Evolutionary conservation across 2,329 filamentous ascomycete genomes (phyloP).

Genomic region (Cordyceps sp.): DNA sequence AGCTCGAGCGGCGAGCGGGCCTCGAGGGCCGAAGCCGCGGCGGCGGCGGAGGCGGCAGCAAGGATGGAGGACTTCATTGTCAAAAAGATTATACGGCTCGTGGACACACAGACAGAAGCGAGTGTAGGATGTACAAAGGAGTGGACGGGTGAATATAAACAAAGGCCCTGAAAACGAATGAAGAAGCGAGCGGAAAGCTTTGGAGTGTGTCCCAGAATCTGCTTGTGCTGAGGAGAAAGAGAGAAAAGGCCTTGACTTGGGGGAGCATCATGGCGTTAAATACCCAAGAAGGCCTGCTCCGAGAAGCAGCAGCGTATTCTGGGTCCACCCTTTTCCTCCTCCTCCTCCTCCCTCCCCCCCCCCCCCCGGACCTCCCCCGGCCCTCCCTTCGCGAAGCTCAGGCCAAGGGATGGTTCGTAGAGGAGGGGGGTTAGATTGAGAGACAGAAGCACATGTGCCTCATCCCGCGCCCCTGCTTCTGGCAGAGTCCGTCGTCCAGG

Average conservation of each 20-base stretch:
- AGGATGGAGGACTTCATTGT: conserved; percentile 10
- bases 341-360: neutral
- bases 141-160: conserved; percentile 6
- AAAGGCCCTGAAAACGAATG: conserved; percentile 6
- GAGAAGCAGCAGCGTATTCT: neutral
- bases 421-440: neutral
- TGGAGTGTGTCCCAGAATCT: conserved; percentile 2
- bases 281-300: too few species aligned
- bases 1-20: conserved; percentile 5
- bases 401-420: conserved; percentile 2
- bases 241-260: neutral
- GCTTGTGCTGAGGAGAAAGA: conserved; percentile 3
- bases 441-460: neutral
- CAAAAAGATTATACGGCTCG: neutral
- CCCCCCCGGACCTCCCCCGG: neutral
- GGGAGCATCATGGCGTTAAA: conserved; percentile 7
- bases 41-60: conserved; percentile 6
- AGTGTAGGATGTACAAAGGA: conserved; percentile 5
- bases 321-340: neutral
- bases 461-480: conserved; percentile 1
- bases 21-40: conserved; percentile 5
- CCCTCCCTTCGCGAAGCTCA: neutral
- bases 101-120: neutral
- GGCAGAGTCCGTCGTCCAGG: neutral
- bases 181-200: conserved; percentile 3